Percentiles rank a stretch among this genome's conserved stretches.
These are phyloP conservation scores for Lyophyllum semitale DNA, from an alignment of 768 basidiomycete species.

Conservation along the genomic window DNA sequence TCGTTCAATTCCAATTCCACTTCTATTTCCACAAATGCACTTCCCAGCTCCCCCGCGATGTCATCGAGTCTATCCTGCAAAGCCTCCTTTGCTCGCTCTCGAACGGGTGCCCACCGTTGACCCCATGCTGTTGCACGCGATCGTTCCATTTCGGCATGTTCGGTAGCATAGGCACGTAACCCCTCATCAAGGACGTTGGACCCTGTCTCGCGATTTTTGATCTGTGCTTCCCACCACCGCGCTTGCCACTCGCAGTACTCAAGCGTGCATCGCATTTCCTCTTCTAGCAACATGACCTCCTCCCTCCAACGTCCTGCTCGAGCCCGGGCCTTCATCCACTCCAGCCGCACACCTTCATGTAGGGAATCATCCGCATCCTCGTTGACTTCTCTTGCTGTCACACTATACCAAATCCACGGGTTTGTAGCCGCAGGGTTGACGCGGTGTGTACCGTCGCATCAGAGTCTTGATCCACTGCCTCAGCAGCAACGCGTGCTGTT, in stretches of 20 bases:
- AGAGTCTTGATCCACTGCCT: neutral
- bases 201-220: neutral
- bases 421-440: neutral
- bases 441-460: neutral
- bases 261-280: conserved; percentile 28
- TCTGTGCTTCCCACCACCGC: conserved; percentile 14
- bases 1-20: too few relatives aligned
- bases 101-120: neutral
- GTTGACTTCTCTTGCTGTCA: neutral
- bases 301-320: conserved; percentile 21
- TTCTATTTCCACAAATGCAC: too few relatives aligned
- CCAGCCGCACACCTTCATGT: neutral
- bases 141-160: neutral
- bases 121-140: neutral
- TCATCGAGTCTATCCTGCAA: neutral
- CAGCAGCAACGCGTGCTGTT: too few relatives aligned
- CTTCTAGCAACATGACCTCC: conserved; percentile 23
- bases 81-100: neutral
- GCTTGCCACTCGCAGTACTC: conserved; percentile 19
- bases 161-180: neutral
- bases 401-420: conserved; percentile 6
- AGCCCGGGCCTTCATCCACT: conserved; percentile 17
- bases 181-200: neutral
- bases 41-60: too few relatives aligned
- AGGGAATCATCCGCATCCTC: neutral